Conservation (phyloP, 106 monocot genomes). For the Chionographis japonica region DNA sequence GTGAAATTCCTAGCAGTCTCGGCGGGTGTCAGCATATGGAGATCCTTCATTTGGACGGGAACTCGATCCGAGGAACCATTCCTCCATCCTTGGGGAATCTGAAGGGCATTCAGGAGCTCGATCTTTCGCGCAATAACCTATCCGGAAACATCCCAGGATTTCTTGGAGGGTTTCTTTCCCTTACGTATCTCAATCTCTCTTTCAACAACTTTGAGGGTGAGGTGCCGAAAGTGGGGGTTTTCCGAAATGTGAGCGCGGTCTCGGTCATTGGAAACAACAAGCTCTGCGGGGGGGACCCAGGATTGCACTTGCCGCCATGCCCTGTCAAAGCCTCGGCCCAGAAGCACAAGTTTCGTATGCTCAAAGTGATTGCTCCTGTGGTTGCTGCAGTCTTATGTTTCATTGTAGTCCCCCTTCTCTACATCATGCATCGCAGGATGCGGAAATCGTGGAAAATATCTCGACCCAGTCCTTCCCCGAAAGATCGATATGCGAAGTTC, state of each 20-base stretch:
- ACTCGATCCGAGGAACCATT: constrained; percentile 2
- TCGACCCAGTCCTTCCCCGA: not conserved
- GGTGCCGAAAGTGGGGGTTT: not conserved
- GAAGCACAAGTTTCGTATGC: not conserved
- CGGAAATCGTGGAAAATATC: not conserved
- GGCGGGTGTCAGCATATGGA: constrained; percentile 1
- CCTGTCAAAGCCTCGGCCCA: not conserved
- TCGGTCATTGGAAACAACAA: not conserved
- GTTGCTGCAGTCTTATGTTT: constrained; percentile 1
- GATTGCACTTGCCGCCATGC: not conserved
- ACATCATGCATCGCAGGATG: not conserved
- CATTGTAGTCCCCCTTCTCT: not conserved
- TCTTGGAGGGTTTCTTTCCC: not conserved
- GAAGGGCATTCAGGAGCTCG: constrained; percentile 4
- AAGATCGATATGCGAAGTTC: not conserved
- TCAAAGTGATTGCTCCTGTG: not conserved
- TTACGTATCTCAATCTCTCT: constrained; percentile 1
- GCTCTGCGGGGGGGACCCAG: constrained; percentile 4
- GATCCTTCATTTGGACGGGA: not conserved
- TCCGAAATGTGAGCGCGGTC: constrained; percentile 1
- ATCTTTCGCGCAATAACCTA: constrained; percentile 14
- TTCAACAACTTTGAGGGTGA: constrained; percentile 7
- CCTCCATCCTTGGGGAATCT: not conserved
- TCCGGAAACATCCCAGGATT: constrained; percentile 1
- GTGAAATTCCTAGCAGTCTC: constrained; percentile 5